Evolutionary conservation across 306 rosid genomes (phyloP).

Genomic region (Rosa chinensis): DNA sequence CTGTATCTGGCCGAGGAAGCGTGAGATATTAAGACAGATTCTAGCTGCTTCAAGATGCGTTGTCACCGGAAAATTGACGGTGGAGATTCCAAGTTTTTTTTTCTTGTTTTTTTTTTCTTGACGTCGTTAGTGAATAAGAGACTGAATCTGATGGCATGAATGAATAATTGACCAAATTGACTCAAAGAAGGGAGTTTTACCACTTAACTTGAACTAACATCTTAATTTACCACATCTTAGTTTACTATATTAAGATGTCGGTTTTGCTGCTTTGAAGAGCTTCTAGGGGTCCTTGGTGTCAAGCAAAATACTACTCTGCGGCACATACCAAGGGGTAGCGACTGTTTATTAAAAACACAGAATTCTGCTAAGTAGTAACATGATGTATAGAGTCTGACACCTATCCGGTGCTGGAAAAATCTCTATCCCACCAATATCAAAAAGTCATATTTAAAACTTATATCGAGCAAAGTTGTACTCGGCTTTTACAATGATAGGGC

Average conservation of each 20-base stretch:
- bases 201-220: neutral
- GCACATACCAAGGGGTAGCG: too few relatives aligned
- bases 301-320: neutral
- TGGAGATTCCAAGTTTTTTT: neutral
- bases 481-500: too few relatives aligned
- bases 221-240: neutral
- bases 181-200: neutral
- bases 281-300: too few relatives aligned
- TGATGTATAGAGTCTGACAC: too few relatives aligned
- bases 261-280: too few relatives aligned
- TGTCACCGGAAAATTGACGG: neutral
- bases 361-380: too few relatives aligned
- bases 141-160: neutral
- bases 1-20: neutral
- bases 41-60: neutral
- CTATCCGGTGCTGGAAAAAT: too few relatives aligned
- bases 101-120: neutral
- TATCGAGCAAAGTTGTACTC: too few relatives aligned
- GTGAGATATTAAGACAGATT: slow-evolving; percentile 12
- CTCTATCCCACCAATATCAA: neutral
- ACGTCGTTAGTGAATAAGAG: neutral
- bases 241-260: too few relatives aligned
- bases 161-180: neutral
- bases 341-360: too few relatives aligned
- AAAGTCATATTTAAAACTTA: too few relatives aligned